Conservation (phyloP, 768 basidiomycete genomes). For the Tricholoma sp. region DNA sequence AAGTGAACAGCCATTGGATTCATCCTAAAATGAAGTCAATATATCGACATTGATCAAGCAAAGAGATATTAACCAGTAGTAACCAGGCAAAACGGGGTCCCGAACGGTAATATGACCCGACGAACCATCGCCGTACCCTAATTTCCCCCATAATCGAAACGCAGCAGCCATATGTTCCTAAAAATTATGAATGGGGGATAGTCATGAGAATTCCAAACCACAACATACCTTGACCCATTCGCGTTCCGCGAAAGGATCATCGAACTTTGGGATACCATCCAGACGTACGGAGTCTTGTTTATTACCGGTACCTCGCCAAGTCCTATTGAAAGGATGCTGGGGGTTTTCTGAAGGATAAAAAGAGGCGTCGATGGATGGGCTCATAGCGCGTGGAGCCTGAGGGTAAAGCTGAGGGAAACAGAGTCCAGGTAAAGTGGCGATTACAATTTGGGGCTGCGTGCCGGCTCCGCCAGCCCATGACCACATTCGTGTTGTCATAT, state of each 20-base stretch:
- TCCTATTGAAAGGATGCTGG: constrained; percentile 7
- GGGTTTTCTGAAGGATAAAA: neutral
- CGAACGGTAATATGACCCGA: constrained; percentile 20
- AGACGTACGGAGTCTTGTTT: constrained; percentile 16
- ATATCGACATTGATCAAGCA: neutral
- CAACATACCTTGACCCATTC: constrained; percentile 22
- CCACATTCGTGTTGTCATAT: no score
- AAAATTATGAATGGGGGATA: neutral
- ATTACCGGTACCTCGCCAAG: constrained; percentile 15
- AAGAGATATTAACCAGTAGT: constrained; percentile 15
- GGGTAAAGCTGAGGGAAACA: neutral
- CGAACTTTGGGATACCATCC: constrained; percentile 16
- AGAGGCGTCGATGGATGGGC: constrained; percentile 8
- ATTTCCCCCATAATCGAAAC: constrained; percentile 25
- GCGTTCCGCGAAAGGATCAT: constrained; percentile 18
- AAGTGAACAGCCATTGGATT: constrained; percentile 22
- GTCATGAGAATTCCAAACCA: neutral
- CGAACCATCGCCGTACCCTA: constrained; percentile 40
- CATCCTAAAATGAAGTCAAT: constrained; percentile 14
- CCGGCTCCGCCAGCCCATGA: neutral
- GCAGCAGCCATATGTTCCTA: constrained; percentile 22
- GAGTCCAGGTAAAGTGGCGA: neutral
- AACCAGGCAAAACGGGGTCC: constrained; percentile 21
- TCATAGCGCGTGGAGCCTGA: constrained; percentile 8
- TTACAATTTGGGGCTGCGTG: neutral